Percentiles rank a stretch among this genome's conserved stretches.
phyloP scores from a whole-genome alignment of 2,329 filamentous ascomycete species.

The Aspergillus pseudoterreus region DNA sequence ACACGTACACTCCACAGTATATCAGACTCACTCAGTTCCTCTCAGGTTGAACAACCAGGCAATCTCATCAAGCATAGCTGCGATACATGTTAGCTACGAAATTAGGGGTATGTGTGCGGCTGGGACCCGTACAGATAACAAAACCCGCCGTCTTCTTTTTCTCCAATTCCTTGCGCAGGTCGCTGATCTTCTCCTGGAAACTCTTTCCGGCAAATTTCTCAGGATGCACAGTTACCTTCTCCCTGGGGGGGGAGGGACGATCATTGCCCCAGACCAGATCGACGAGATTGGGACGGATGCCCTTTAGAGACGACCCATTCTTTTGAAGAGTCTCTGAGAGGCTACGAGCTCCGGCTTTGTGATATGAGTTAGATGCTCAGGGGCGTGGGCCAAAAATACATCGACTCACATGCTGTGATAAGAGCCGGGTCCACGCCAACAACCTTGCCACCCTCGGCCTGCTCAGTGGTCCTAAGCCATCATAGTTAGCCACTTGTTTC shows the following conservation, averaged over 20 bases:
- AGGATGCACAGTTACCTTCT: conserved; percentile 69
- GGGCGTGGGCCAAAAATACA: neutral
- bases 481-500: neutral
- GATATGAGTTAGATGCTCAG: neutral
- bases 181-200: conserved; percentile 75
- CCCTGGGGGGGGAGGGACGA: conserved; percentile 69
- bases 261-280: conserved; percentile 80
- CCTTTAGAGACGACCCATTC: conserved; percentile 71
- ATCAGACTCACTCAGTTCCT: conserved; percentile 65
- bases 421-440: conserved; percentile 90
- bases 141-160: conserved; percentile 87
- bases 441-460: conserved; percentile 78
- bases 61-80: conserved; percentile 86
- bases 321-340: conserved; percentile 82
- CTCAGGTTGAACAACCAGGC: conserved; percentile 98
- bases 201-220: conserved; percentile 76
- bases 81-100: conserved; percentile 10
- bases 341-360: conserved; percentile 62
- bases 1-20: neutral
- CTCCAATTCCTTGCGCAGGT: conserved; percentile 83
- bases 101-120: too few species aligned
- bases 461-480: conserved; percentile 61
- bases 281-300: conserved; percentile 79
- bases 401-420: conserved; percentile 61
- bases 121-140: conserved; percentile 60